Evolutionary conservation across 805 yeast species (phyloP).

Genomic region (Wickerhamomyces pijperi): DNA sequence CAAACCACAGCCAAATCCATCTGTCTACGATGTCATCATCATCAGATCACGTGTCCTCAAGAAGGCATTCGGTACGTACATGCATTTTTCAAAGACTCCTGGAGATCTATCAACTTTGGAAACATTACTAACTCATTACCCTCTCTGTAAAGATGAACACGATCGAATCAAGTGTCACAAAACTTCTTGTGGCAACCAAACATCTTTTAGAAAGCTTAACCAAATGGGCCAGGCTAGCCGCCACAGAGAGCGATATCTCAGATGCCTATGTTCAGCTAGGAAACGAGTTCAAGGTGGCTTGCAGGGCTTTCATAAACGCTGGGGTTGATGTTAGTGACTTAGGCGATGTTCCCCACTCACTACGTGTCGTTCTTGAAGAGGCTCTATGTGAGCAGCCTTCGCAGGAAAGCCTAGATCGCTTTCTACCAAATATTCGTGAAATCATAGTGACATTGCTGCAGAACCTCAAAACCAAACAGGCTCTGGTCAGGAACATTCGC

Average conservation of each 20-base stretch:
- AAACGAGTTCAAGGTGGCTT: constrained; percentile 81
- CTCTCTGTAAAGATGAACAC: too few species aligned
- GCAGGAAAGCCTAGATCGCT: constrained; percentile 68
- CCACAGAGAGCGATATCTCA: constrained; percentile 75
- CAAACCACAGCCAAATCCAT: too few species aligned
- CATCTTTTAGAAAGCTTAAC: constrained; percentile 77
- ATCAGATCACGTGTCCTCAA: constrained; percentile 7
- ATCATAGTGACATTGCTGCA: constrained; percentile 74
- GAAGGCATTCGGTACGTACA: constrained; percentile 18
- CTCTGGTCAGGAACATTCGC: constrained; percentile 30
- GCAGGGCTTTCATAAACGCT: constrained; percentile 65
- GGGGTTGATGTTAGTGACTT: constrained; percentile 77
- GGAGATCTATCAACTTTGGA: too few species aligned
- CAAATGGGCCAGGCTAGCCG: constrained; percentile 80
- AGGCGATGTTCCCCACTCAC: constrained; percentile 80
- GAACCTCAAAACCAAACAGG: constrained; percentile 72
- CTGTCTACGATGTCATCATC: too few species aligned
- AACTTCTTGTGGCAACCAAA: constrained; percentile 79
- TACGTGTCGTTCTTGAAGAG: constrained; percentile 72
- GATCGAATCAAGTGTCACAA: constrained; percentile 68
- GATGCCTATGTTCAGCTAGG: constrained; percentile 88
- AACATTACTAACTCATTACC: too few species aligned
- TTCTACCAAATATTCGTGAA: constrained; percentile 74
- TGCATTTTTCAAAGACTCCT: too few species aligned
- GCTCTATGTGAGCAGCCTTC: constrained; percentile 81